Base-by-base conservation (phyloP, 192 early-diverging fungal species). In the Gaertneriomyces semiglobifer region DNA sequence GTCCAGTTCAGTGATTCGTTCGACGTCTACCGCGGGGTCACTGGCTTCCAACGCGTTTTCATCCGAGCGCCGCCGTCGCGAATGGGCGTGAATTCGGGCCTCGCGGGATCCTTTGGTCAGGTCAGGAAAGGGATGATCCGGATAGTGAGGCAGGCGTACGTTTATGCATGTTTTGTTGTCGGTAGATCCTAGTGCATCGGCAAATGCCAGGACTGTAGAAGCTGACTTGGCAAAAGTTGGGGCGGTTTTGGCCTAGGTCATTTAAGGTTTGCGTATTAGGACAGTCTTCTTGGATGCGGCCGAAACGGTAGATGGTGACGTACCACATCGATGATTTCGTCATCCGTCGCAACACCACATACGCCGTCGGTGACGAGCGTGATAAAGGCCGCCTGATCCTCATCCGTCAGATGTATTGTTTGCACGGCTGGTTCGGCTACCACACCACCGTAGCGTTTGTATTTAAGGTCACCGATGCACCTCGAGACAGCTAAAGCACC, bases 121-220 rank as follows among this genome's bases (percentile, higher is more conserved):
- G 50, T 52, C 50, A 18, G 50, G 50, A 20, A 52, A 20, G 1
- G 54, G 54, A 45, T 16, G 11, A 11, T 14, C 39, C 3, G 42
- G n/a, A 33, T 44, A 65, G 16, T 16, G 50, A n/a, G 63, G 63
- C 40, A 65, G 19, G 3, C 63, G 48, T 5, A 65, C 43, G 33
- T 53, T 41, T 9, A 42, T 54, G 42, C 16, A 18, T 4, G 63
- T 65, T 65, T 65, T 65, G 63, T 65, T 65, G 52, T 65, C 63
- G 44, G 48, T 38, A 7, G 63, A 65, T 7, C 63, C 63, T 20
- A 65, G 38, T 19, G 63, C n/a, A 18, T 65, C 63, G 6, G 63
- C n/a, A 10, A 65, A 33, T 5, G 51, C 6, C 20, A 65, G 8
- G 10, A 65, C 52, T 14, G 50, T 40, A n/a, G 18, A 10, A 0